Evolutionary conservation across 2,329 filamentous ascomycete species (phyloP).

Genomic region (Pestalotiopsis sp.): DNA sequence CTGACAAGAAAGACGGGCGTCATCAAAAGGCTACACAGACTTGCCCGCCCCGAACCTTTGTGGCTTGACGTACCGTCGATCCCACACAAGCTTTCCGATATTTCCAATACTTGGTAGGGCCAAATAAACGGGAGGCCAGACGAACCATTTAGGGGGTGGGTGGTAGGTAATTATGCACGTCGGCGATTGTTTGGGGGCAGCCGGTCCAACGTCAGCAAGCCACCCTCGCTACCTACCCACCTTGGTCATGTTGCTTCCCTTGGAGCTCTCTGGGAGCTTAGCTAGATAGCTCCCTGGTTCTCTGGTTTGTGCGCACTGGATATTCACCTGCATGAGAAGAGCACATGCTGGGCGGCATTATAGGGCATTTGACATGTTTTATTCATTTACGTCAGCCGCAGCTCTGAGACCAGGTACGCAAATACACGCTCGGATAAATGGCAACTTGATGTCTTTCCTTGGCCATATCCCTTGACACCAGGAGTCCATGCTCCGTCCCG

Average conservation of each 20-base stretch:
- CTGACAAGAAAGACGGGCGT: no score
- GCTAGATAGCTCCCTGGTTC: background rate
- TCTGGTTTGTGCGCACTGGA: background rate
- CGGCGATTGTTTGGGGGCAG: background rate
- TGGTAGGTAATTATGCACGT: background rate
- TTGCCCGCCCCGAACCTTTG: no score
- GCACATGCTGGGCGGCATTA: background rate
- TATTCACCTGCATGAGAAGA: background rate
- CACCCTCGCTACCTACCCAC: background rate
- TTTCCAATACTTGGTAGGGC: background rate
- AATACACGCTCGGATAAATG: no score
- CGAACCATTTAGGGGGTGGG: background rate
- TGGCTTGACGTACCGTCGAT: no score
- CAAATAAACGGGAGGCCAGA: no score
- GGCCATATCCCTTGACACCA: accelerated
- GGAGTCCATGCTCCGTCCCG: background rate
- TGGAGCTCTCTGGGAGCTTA: background rate
- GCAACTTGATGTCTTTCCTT: background rate
- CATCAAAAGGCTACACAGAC: no score
- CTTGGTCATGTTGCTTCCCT: background rate
- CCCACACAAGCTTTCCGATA: no score
- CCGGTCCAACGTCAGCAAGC: constrained; percentile 15
- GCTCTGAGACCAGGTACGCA: no score
- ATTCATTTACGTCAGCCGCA: no score
- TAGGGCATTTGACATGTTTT: no score